Percentiles rank a stretch among this genome's conserved stretches.
Evolutionary conservation across 129 eudicot species (phyloP).

Genomic region (Lonicera japonica): DNA sequence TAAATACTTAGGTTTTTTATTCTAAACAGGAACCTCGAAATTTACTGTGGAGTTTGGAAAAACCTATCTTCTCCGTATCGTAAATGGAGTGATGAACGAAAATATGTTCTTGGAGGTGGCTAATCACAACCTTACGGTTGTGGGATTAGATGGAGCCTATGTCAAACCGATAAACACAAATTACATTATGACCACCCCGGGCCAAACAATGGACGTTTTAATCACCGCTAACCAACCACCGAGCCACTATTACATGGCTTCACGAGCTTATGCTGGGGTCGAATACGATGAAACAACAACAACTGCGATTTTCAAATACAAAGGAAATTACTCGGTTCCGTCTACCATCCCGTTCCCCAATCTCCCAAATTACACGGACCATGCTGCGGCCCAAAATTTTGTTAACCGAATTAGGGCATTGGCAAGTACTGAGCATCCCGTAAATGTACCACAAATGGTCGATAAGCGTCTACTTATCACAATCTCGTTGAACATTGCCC

Average conservation of each 20-base stretch:
- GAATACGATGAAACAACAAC: slow-evolving; percentile 34
- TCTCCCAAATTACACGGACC: slow-evolving; percentile 23
- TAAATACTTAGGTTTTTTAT: too few relatives aligned
- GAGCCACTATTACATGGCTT: slow-evolving; percentile 32
- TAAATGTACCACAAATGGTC: slow-evolving; percentile 28
- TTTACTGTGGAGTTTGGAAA: slow-evolving; percentile 24
- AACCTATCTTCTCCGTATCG: slow-evolving; percentile 30
- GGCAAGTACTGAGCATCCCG: slow-evolving; percentile 23
- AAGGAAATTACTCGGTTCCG: slow-evolving; percentile 4
- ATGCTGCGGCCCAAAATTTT: slow-evolving; percentile 12
- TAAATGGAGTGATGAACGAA: slow-evolving; percentile 29
- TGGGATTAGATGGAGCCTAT: slow-evolving; percentile 37
- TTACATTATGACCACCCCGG: slow-evolving; percentile 32
- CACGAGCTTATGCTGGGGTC: slow-evolving; percentile 16
- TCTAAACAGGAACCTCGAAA: slow-evolving; percentile 14
- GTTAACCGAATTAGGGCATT: slow-evolving; percentile 22
- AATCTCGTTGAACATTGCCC: slow-evolving; percentile 20
- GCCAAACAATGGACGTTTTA: slow-evolving; percentile 38
- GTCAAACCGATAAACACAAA: slow-evolving; percentile 29
- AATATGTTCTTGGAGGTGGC: slow-evolving; percentile 23
- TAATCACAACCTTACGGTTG: slow-evolving; percentile 25
- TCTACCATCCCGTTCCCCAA: slow-evolving; percentile 11
- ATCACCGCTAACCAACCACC: slow-evolving; percentile 24
- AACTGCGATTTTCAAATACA: slow-evolving; percentile 26
- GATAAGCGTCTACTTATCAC: slow-evolving; percentile 23